phyloP scores from a whole-genome alignment of 2,329 filamentous ascomycete genomes.

The Beauveria sp. region DNA sequence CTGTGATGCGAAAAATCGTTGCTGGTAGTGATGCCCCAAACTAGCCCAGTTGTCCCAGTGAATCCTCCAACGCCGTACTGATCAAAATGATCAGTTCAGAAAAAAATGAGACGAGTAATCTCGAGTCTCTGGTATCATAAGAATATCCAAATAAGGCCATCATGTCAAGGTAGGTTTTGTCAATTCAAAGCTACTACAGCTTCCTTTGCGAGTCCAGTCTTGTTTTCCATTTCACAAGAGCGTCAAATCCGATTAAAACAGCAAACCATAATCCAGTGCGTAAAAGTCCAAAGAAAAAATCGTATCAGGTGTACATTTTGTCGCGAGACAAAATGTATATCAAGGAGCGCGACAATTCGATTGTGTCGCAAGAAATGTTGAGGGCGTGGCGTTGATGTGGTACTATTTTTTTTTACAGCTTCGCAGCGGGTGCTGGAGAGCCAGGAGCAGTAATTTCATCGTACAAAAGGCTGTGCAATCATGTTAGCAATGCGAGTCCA shows the following conservation, averaged over 20 bases:
- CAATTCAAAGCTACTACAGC: slow-evolving; percentile 13
- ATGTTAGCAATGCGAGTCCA: slow-evolving; percentile 10
- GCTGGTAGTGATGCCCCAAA: not conserved
- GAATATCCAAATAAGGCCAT: slow-evolving; percentile 5
- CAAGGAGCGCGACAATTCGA: not conserved
- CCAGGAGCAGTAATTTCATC: slow-evolving; percentile 78
- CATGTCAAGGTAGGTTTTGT: slow-evolving; percentile 10
- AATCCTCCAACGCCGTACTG: not conserved
- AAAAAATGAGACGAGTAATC: not conserved
- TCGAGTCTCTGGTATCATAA: slow-evolving; percentile 10
- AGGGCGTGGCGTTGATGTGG: not conserved
- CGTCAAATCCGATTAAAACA: not conserved
- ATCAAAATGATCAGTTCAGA: not conserved
- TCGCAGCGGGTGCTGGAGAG: slow-evolving; percentile 51
- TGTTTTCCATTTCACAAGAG: not conserved
- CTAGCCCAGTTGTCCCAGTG: not conserved
- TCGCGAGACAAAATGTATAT: not conserved
- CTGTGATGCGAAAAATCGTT: not conserved
- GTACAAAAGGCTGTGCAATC: slow-evolving; percentile 60
- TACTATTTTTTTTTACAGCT: slow-evolving; percentile 40
- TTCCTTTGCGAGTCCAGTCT: slow-evolving; percentile 7
- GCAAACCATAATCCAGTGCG: not conserved
- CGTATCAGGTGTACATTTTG: slow-evolving; percentile 2
- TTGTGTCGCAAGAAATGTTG: not conserved
- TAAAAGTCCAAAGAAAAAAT: not conserved